These are phyloP conservation scores for Pseudogymnoascus sp. DNA, from an alignment of 2,329 filamentous ascomycete species.

Conservation along the genomic window DNA sequence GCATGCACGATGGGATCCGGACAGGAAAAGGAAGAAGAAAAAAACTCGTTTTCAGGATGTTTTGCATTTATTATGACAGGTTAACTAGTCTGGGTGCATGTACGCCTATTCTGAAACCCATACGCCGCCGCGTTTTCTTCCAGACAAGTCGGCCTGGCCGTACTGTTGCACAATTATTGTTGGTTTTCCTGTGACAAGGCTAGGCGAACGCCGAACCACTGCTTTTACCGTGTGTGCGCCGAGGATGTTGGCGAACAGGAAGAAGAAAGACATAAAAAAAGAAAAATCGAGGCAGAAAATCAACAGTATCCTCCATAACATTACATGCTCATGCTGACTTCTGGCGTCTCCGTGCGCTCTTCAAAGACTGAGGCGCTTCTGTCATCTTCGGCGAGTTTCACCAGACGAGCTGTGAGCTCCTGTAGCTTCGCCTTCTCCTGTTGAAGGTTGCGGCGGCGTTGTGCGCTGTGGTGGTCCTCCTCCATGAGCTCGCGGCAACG, in stretches of 20 bases:
- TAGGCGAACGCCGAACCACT: not conserved
- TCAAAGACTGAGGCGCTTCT: not conserved
- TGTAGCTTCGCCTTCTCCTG: conserved; percentile 10
- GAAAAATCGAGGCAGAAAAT: not conserved
- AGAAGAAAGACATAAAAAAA: not conserved
- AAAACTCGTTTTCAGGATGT: not conserved
- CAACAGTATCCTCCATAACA: not conserved
- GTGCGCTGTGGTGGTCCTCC: conserved; percentile 10
- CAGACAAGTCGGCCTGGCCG: not conserved
- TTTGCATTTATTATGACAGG: conserved; percentile 5
- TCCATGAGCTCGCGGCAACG: conserved; percentile 13
- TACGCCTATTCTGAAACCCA: conserved; percentile 1
- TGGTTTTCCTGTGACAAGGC: not conserved
- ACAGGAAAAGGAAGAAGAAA: not conserved
- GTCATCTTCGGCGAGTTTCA: conserved; percentile 9
- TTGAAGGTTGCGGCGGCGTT: not conserved
- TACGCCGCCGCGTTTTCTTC: not conserved
- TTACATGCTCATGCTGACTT: not conserved
- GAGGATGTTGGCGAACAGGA: not conserved
- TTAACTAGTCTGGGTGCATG: not conserved
- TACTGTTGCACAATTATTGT: not conserved
- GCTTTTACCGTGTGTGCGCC: not conserved
- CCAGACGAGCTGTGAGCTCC: conserved; percentile 9
- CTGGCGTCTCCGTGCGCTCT: not conserved
- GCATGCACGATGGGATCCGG: not conserved